These are phyloP conservation scores for Penicillium flavigenum DNA, from an alignment of 495 filamentous ascomycete genomes.

Conservation along the genomic window DNA sequence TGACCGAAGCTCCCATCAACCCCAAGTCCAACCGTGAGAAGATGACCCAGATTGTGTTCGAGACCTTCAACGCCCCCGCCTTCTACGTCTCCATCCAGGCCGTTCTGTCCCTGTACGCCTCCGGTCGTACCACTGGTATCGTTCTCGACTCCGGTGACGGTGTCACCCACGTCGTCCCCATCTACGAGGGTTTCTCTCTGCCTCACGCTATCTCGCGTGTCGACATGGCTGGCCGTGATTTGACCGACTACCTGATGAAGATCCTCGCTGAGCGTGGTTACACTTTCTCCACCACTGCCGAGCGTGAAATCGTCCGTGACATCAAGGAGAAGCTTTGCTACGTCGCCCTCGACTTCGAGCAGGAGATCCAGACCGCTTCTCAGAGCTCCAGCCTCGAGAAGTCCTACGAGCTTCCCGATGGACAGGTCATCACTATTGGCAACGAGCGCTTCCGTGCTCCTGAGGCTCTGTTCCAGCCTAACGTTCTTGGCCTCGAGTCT, in stretches of 20 bases:
- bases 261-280: constrained; percentile 98
- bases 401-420: constrained; percentile 99
- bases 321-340: constrained; percentile 99
- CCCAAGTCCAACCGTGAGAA: constrained; percentile 99
- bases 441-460: constrained; percentile 99
- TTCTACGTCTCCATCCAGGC: constrained; percentile 99
- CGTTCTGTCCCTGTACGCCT: constrained; percentile 97
- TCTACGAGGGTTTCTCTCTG: constrained; percentile 99
- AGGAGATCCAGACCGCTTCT: constrained; percentile 99
- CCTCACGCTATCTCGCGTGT: constrained; percentile 99
- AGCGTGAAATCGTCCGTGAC: constrained; percentile 99
- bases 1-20: constrained; percentile 99
- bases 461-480: constrained; percentile 98
- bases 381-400: constrained; percentile 98
- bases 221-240: constrained; percentile 99
- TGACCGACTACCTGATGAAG: constrained; percentile 99
- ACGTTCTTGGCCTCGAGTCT: constrained; percentile 94
- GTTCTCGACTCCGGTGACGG: constrained; percentile 99
- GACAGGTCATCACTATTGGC: constrained; percentile 99
- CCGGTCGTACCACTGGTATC: constrained; percentile 99
- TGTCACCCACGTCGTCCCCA: constrained; percentile 99
- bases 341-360: constrained; percentile 98
- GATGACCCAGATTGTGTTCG: constrained; percentile 99
- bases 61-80: constrained; percentile 99
- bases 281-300: constrained; percentile 98